A percentile compares a stretch with the other conserved stretches of the same genome.
Conservation (phyloP, 1,284 basidiomycete genomes). For the Earliella scabrosa region DNA sequence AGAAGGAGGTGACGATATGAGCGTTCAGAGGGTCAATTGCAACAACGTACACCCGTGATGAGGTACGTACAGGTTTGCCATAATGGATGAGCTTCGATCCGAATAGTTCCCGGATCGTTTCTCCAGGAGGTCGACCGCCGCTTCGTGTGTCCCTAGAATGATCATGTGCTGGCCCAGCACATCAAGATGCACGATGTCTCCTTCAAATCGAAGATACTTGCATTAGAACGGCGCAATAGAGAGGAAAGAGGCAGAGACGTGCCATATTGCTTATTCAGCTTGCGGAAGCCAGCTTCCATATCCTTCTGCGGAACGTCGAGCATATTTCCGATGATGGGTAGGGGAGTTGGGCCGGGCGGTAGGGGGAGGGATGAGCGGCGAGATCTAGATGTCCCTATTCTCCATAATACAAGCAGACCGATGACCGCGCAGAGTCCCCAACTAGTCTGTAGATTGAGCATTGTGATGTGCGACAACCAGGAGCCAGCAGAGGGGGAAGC, state of each 20-base stretch:
- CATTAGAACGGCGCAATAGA: too few species aligned
- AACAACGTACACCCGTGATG: too few species aligned
- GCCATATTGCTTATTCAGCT: neutral
- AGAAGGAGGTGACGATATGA: too few species aligned
- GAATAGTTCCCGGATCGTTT: neutral
- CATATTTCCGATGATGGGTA: conserved; percentile 8
- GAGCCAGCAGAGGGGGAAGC: too few species aligned
- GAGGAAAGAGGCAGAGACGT: too few species aligned
- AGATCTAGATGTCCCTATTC: too few species aligned
- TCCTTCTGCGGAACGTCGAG: conserved; percentile 8
- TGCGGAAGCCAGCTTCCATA: neutral
- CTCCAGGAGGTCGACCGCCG: neutral
- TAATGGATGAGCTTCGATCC: conserved; percentile 1
- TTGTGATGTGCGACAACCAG: too few species aligned
- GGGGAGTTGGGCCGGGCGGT: conserved; percentile 5
- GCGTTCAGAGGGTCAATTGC: too few species aligned
- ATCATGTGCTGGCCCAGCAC: neutral
- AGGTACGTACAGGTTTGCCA: conserved; percentile 16
- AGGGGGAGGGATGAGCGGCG: neutral
- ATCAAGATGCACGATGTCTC: neutral
- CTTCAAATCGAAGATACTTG: neutral
- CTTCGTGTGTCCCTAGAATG: neutral
- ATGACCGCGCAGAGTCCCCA: too few species aligned
- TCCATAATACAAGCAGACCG: too few species aligned
- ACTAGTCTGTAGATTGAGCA: too few species aligned